These are phyloP conservation scores for Chlamydomonas sp. DNA, from an alignment of 139 green algal genomes.

Conservation along the genomic window DNA sequence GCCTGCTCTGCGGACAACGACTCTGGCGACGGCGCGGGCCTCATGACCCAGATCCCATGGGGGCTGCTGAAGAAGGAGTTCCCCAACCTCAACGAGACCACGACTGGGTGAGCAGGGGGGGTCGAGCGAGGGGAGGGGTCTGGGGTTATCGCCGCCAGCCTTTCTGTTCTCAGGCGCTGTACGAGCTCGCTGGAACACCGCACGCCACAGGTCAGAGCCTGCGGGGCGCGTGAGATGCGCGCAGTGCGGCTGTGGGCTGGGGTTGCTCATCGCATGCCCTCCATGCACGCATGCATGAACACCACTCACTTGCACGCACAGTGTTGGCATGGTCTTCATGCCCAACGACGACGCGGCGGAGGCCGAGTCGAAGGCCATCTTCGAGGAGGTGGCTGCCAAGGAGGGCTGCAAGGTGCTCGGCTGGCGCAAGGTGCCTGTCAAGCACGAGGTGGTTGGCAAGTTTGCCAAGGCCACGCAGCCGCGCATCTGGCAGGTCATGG, in stretches of 20 bases:
- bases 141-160: no score
- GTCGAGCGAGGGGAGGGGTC: no score
- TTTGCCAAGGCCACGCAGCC: conserved; percentile 85
- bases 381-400: conserved; percentile 60
- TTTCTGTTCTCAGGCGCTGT: no score
- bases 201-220: no score
- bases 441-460: conserved; percentile 73
- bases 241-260: no score
- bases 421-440: conserved; percentile 90
- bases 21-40: conserved; percentile 91
- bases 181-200: no score
- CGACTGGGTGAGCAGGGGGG: conserved; percentile 55
- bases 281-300: no score
- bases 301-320: no score
- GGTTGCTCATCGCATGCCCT: no score
- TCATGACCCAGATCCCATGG: conserved; percentile 99
- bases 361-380: conserved; percentile 56
- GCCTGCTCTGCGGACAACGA: conserved; percentile 93
- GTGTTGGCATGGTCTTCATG: conserved; percentile 97
- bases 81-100: conserved; percentile 51
- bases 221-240: no score
- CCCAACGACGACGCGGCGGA: conserved; percentile 78
- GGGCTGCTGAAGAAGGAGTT: conserved; percentile 77
- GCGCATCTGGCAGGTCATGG: conserved; percentile 72
- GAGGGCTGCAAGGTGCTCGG: conserved; percentile 82